These are phyloP conservation scores for Bauhinia variegata DNA, from an alignment of 306 rosid genomes.

Conservation along the genomic window DNA sequence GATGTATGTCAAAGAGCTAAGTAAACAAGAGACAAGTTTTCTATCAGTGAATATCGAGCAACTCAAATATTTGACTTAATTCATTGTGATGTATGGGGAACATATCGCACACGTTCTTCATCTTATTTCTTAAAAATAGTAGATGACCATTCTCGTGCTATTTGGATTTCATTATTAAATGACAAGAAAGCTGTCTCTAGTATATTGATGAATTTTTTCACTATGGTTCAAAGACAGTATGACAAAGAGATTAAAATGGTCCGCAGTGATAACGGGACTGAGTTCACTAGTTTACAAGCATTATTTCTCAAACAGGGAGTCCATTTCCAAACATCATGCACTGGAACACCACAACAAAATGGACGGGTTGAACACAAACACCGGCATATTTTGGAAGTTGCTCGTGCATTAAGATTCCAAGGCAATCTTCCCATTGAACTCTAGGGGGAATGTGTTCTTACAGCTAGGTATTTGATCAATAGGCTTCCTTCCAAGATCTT, in stretches of 20 bases:
- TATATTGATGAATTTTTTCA: no score
- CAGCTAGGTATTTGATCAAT: neutral
- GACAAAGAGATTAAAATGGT: neutral
- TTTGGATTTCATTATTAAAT: no score
- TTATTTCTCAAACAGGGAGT: neutral
- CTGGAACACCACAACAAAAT: slow-evolving; percentile 14
- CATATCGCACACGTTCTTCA: no score
- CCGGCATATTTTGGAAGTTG: neutral
- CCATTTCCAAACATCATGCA: neutral
- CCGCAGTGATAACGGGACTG: slow-evolving; percentile 1
- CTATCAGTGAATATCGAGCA: no score
- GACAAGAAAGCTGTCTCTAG: no score
- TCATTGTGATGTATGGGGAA: no score
- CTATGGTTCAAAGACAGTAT: neutral
- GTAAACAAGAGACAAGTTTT: neutral
- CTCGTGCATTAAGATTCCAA: neutral
- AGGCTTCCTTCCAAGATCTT: neutral
- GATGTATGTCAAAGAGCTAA: neutral
- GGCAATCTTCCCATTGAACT: neutral
- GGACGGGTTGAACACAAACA: neutral
- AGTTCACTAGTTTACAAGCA: neutral
- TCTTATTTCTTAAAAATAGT: no score
- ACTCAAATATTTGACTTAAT: no score
- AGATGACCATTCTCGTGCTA: no score
- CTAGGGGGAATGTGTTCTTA: no score